Evolutionary conservation across 306 rosid genomes (phyloP), one percentile per base, ranked within the genome.

Genomic region (Macrotyloma uniflorum): DNA sequence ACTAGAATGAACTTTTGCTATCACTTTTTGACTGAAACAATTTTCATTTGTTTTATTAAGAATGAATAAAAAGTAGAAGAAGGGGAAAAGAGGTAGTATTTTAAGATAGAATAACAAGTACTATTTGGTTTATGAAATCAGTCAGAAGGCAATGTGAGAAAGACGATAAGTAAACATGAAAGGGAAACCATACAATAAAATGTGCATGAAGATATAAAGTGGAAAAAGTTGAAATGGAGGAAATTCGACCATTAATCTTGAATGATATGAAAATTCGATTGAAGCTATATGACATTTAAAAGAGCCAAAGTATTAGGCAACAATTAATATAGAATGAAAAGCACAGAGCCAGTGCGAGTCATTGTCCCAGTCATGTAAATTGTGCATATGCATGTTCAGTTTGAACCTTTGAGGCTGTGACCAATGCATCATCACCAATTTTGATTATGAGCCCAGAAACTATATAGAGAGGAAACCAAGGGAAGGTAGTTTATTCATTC

Each of bases 201-300:
- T 30, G 13, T 3, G 23, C 2, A 7, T 30, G 3, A 30, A 28
- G 43, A 12, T 42, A 57, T 24, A 61, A 30, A 6, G 22, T 15
- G 12, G n/a, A n/a, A 19, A 14, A 59, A 28, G 4, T 35, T 19
- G 58, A 26, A 18, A 43, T n/a, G 50, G 28, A 57, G 20, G 59
- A 74, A 59, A 46, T 16, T 58, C 5, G 2, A 10, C 43, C 78
- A 26, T 35, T 61, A 35, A 46, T 28, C 4, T 62, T 7, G 42
- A 10, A 8, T n/a, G 49, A 36, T 64, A 10, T 19, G 38, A 20
- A 0, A 20, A 72, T 53, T 54, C 50, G 35, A 61, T 42, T 0
- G 19, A 11, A 30, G n/a, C 79, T 46, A 75, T 8, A 59, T 75
- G 79, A 75, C 71, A 75, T 30, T 22, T 46, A 63, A 61, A 62